These are phyloP conservation scores for Botrytis byssoidea DNA, from an alignment of 2,329 filamentous ascomycete species.

Conservation along the genomic window DNA sequence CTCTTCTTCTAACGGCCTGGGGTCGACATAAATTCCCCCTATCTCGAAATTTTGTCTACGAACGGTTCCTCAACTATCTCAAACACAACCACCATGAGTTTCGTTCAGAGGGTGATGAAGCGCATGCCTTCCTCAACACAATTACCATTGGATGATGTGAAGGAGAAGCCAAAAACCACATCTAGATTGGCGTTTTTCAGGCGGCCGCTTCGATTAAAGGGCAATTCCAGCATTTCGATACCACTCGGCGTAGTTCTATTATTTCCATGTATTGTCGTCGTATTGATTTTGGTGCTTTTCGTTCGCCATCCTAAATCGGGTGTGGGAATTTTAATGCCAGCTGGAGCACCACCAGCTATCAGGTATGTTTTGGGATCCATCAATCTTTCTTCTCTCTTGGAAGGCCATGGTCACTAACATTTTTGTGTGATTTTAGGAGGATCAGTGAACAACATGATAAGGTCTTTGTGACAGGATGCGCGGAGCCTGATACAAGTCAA, in stretches of 20 bases:
- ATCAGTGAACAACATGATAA: constrained; percentile 98
- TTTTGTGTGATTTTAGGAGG: constrained; percentile 57
- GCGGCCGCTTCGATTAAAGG: constrained; percentile 81
- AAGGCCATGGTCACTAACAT: constrained; percentile 24
- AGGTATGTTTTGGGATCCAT: constrained; percentile 55
- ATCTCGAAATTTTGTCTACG: constrained; percentile 32
- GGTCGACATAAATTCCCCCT: constrained; percentile 28
- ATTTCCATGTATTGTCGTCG: constrained; percentile 87
- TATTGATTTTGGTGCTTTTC: constrained; percentile 87
- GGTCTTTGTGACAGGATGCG: constrained; percentile 88
- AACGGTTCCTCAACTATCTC: constrained; percentile 17
- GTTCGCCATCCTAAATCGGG: constrained; percentile 82
- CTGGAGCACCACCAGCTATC: constrained; percentile 83
- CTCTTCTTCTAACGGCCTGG: constrained; percentile 25
- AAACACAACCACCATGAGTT: constrained; percentile 44
- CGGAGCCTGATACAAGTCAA: constrained; percentile 72
- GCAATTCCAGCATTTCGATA: constrained; percentile 89
- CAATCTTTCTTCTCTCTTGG: background rate
- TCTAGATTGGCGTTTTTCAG: constrained; percentile 75
- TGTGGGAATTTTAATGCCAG: constrained; percentile 80
- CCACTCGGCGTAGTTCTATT: constrained; percentile 89
- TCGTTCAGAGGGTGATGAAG: constrained; percentile 54
- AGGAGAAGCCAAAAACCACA: constrained; percentile 42
- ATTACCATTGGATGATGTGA: constrained; percentile 47
- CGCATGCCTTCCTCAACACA: constrained; percentile 48